Base-by-base conservation (phyloP, 2,329 filamentous ascomycete species). In the Aplosporella prunicola region DNA sequence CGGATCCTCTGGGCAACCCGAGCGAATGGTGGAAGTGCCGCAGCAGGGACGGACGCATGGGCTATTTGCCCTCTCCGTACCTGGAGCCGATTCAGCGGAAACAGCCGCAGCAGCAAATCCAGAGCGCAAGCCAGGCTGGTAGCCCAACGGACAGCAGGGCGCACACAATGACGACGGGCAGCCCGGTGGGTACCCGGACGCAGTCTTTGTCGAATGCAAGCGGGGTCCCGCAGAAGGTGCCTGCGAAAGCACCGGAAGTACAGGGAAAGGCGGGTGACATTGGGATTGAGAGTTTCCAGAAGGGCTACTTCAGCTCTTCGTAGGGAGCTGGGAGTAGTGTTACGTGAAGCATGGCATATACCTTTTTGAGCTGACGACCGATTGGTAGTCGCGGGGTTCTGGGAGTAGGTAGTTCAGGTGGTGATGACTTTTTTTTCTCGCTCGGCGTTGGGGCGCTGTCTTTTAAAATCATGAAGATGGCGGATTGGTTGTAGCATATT, bases 11-110 rank as follows among this genome's bases (percentile, higher is more conserved):
- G 53, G 91, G 91, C 28, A 87, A 91, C 50, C 77, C 86, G 4
- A 91, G 83, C 35, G 89, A 98, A 56, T 98, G 91, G 91, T 98
- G 91, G 91, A 78, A 82, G 47, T 98, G 93, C 62, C 76, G 91
- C 39, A 82, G 89, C 10, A 74, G 91, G 43, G 87, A 96, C 56
- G 88, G 87, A 30, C 74, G 86, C 17, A 80, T 94, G 51, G 91
- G 91, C 6, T 98, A 96, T 56, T 71, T 98, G 5, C 91, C 93
- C 2, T 78, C 81, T 1, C 88, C 87, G 1, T 98, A 95, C 53
- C 72, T 98, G 18, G 86, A 94, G 61, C 74, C 71, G 0, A 78
- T 91, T 32, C 72, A 80, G 52, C 64, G 76, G 36, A 64, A 67
- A 43, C 59, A 67, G 41, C 63, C 66, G 31, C 66, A 45, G 34